phyloP scores from a whole-genome alignment of 352 stramenopile genomes.

The Vaucheria bursata region DNA sequence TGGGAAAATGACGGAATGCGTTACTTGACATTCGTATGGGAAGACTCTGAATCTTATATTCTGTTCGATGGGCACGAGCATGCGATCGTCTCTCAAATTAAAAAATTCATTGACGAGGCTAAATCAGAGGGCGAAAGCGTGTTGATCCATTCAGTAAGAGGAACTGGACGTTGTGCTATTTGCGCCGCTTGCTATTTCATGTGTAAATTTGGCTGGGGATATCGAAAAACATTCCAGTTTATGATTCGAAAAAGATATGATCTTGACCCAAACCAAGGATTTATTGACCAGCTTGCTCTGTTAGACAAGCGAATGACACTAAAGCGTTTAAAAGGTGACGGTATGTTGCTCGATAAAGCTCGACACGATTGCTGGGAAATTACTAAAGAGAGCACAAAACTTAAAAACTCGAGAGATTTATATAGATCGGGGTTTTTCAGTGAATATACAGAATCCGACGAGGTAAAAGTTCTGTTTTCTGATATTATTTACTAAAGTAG shows the following conservation, averaged over 20 bases:
- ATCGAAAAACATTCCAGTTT: conserved; percentile 81
- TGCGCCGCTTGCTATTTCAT: conserved; percentile 78
- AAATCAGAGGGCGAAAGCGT: conserved; percentile 69
- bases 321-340: too few relatives aligned
- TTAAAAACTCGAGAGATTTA: too few relatives aligned
- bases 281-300: conserved; percentile 51
- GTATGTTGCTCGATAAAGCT: too few relatives aligned
- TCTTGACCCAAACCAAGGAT: conserved; percentile 56
- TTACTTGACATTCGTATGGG: conserved; percentile 61
- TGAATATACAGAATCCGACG: too few relatives aligned
- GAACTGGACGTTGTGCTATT: conserved; percentile 64
- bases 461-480: too few relatives aligned
- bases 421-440: too few relatives aligned
- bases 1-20: conserved; percentile 72
- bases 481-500: too few relatives aligned
- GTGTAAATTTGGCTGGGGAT: conserved; percentile 78
- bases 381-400: too few relatives aligned
- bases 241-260: conserved; percentile 71
- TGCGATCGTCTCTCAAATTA: conserved; percentile 66
- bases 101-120: conserved; percentile 63
- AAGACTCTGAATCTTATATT: conserved; percentile 47
- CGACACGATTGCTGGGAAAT: too few relatives aligned
- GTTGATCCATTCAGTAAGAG: conserved; percentile 72
- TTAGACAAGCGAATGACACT: conserved; percentile 45
- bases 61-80: conserved; percentile 48